Percentiles rank a stretch among this genome's conserved stretches.
phyloP scores from a whole-genome alignment of 1,284 basidiomycete species.

The Ganoderma resinaceum region DNA sequence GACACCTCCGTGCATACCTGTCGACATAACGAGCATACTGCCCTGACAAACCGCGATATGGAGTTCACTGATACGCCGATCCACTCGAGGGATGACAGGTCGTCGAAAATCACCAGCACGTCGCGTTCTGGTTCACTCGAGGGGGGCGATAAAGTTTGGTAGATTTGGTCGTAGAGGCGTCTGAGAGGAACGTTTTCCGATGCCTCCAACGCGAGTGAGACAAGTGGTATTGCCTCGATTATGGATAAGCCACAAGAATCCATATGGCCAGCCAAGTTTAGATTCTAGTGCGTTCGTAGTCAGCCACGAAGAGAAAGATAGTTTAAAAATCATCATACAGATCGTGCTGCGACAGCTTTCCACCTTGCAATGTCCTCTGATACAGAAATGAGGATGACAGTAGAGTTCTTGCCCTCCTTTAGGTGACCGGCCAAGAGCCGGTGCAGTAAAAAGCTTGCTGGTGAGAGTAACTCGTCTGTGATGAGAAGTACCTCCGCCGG shows the following conservation, averaged over 20 bases:
- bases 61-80: conserved; percentile 60
- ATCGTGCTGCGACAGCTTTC: conserved; percentile 66
- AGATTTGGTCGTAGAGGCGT: conserved; percentile 44
- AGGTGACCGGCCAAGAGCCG: conserved; percentile 55
- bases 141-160: conserved; percentile 26
- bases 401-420: conserved; percentile 49
- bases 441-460: conserved; percentile 73
- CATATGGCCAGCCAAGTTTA: conserved; percentile 57
- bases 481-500: conserved; percentile 59
- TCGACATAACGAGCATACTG: conserved; percentile 58
- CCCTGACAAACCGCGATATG: conserved; percentile 61
- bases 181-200: conserved; percentile 37
- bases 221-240: conserved; percentile 51
- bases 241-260: conserved; percentile 55
- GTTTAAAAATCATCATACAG: conserved; percentile 48
- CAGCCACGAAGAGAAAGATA: background rate
- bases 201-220: conserved; percentile 30
- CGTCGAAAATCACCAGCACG: conserved; percentile 69
- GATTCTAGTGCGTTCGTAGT: conserved; percentile 47
- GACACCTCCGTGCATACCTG: conserved; percentile 49
- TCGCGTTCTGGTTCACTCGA: conserved; percentile 18
- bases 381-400: conserved; percentile 60
- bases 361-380: conserved; percentile 63
- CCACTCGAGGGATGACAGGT: conserved; percentile 71
- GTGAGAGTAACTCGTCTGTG: conserved; percentile 70